Percentiles rank a stretch among this genome's conserved stretches.
phyloP scores from a whole-genome alignment of 148 eudicot species.

The Nepenthes mirabilis region DNA sequence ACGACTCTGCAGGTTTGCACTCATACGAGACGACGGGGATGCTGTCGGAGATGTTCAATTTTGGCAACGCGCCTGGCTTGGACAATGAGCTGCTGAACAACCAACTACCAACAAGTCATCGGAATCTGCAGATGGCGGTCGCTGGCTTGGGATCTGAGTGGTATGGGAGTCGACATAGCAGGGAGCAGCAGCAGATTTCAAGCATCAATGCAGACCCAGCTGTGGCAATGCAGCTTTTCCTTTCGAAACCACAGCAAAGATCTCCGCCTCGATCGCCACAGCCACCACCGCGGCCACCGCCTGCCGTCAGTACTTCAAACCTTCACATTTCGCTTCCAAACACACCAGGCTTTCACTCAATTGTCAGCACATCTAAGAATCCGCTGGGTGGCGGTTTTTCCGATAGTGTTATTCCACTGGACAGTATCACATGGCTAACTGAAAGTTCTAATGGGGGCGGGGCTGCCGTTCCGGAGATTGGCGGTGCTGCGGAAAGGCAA shows the following conservation, averaged over 20 bases:
- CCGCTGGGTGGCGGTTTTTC: background rate
- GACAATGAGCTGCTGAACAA: slow-evolving; percentile 20
- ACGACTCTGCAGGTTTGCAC: too few species aligned
- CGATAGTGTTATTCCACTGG: background rate
- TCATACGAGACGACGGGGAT: slow-evolving; percentile 15
- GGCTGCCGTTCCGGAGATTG: slow-evolving; percentile 1
- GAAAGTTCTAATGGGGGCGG: background rate
- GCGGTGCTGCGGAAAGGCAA: slow-evolving; percentile 25
- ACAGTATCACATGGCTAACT: background rate
- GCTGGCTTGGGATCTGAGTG: background rate
- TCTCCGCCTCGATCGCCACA: slow-evolving; percentile 17
- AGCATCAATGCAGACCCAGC: slow-evolving; percentile 11
- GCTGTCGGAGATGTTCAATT: slow-evolving; percentile 38
- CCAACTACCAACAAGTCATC: background rate
- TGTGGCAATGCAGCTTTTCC: slow-evolving; percentile 83
- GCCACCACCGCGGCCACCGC: slow-evolving; percentile 7
- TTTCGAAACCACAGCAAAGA: slow-evolving; percentile 33
- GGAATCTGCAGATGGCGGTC: background rate
- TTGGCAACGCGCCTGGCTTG: slow-evolving; percentile 4
- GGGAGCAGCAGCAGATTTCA: background rate
- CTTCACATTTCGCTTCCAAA: slow-evolving; percentile 36
- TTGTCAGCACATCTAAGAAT: background rate
- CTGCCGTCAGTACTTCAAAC: slow-evolving; percentile 14
- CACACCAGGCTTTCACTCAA: slow-evolving; percentile 2
- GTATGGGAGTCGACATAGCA: background rate